Conservation (phyloP, 2,329 filamentous ascomycete species). For the Alternaria conjuncta region DNA sequence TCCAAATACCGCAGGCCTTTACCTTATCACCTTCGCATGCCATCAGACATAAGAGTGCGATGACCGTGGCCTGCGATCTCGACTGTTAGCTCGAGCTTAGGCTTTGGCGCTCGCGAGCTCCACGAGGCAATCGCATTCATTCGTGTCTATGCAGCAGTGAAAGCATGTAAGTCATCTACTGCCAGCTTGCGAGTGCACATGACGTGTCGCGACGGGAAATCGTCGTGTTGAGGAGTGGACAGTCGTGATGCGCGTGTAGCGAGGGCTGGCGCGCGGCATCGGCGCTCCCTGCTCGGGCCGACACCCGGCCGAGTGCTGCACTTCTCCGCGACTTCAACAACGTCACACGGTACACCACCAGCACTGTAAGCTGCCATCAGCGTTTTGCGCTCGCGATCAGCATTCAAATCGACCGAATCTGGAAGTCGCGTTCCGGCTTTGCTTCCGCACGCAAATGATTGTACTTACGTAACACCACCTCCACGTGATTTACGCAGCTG, state of each 20-base stretch:
- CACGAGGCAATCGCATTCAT: background rate
- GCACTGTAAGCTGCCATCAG: background rate
- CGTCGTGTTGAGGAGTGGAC: accelerated
- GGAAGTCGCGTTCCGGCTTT: background rate
- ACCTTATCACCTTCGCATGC: background rate
- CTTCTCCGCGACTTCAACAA: background rate
- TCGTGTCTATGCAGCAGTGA: accelerated
- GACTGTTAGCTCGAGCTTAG: background rate
- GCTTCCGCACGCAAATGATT: background rate
- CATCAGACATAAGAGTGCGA: background rate
- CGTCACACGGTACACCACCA: background rate
- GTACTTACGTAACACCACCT: background rate
- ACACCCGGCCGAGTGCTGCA: background rate
- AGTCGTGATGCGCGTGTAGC: background rate
- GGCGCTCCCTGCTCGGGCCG: too few species aligned
- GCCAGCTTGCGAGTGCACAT: background rate
- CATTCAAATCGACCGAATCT: background rate
- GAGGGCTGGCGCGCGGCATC: background rate
- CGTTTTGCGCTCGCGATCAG: background rate
- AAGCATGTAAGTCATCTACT: accelerated
- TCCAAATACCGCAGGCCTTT: background rate
- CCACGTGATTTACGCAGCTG: background rate
- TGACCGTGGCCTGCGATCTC: background rate
- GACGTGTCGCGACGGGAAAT: background rate
- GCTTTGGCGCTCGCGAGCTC: background rate